These are phyloP conservation scores for Microdochium nivale DNA, from an alignment of 2,329 filamentous ascomycete species.

Conservation along the genomic window DNA sequence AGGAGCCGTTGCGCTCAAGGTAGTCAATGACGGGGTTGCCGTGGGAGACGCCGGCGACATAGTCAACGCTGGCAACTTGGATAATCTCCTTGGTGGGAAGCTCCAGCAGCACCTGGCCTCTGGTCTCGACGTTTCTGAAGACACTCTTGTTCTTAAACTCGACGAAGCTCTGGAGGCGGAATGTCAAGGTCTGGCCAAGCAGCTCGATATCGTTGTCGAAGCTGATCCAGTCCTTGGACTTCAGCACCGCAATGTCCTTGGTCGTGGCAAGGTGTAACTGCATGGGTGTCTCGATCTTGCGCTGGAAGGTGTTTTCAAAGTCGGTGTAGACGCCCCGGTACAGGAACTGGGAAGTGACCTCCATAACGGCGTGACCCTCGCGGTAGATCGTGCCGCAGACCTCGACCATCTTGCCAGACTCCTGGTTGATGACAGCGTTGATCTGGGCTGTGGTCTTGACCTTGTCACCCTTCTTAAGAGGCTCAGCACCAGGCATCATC, in stretches of 20 bases:
- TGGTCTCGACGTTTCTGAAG: slow-evolving; percentile 85
- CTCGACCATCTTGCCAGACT: slow-evolving; percentile 98
- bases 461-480: slow-evolving; percentile 89
- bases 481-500: slow-evolving; percentile 93
- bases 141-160: slow-evolving; percentile 92
- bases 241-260: slow-evolving; percentile 88
- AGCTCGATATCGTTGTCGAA: slow-evolving; percentile 80
- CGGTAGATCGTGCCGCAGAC: slow-evolving; percentile 95
- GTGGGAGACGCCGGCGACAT: slow-evolving; percentile 82
- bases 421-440: slow-evolving; percentile 96
- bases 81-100: slow-evolving; percentile 95
- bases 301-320: slow-evolving; percentile 97
- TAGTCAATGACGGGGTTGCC: slow-evolving; percentile 98
- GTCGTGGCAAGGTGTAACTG: slow-evolving; percentile 79
- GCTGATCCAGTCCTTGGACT: slow-evolving; percentile 97
- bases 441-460: slow-evolving; percentile 90
- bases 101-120: slow-evolving; percentile 87
- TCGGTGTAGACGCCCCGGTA: slow-evolving; percentile 91
- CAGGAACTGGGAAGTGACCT: slow-evolving; percentile 96
- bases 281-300: slow-evolving; percentile 92
- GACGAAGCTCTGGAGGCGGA: slow-evolving; percentile 87
- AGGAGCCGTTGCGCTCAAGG: slow-evolving; percentile 80
- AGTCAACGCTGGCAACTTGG: slow-evolving; percentile 94
- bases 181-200: slow-evolving; percentile 85
- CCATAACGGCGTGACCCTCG: slow-evolving; percentile 82